Base-by-base conservation (phyloP, 2,329 filamentous ascomycete genomes). In the Gremmenia infestans region DNA sequence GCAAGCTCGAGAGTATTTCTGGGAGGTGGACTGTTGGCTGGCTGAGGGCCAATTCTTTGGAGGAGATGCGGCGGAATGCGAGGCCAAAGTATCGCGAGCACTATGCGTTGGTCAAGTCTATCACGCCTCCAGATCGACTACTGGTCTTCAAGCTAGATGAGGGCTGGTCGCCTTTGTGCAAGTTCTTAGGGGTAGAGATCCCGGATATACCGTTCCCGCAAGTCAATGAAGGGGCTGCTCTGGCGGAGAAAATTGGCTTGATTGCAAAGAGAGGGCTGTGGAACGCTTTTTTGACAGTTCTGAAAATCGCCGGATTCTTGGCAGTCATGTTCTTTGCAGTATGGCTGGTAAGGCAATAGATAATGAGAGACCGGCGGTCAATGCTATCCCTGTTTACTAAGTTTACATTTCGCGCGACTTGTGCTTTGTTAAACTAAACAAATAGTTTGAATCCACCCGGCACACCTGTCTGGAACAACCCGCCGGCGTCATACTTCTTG, bases 371-470 rank as follows among this genome's bases (percentile, higher is more conserved):
- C 3, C 8, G 12, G 36, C 36, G 11, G 11, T 4, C n/a, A 39
- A 12, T n/a, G 36, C 36, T 12, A 6, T 25, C 23, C 3, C 4
- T 25, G 23, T 25, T 25, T 39, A 14, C 36, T 39, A 39, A 39
- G n/a, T 14, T 39, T 39, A 39, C 12, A 39, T 39, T 39, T n/a
- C n/a, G 12, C 36, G 36, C n/a, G 3, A 39, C n/a, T 12, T 12
- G 36, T 39, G 36, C 36, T n/a, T 14, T 8, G n/a, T 39, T 39
- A 39, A 39, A 39, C 46, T 19, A 19, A 19, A 19, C 19, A n/a
- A 43, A 49, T 4, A 68, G 19, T 49, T 68, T 68, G 57, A 64
- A 67, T 1, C 66, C 63, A 22, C 65, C 65, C 4, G 67, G 66
- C 11, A 63, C 62, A 28, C 60, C 46, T 28, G 37, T 62, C 57